phyloP scores from a whole-genome alignment of 306 rosid species.

The Oemleria cerasiformis region DNA sequence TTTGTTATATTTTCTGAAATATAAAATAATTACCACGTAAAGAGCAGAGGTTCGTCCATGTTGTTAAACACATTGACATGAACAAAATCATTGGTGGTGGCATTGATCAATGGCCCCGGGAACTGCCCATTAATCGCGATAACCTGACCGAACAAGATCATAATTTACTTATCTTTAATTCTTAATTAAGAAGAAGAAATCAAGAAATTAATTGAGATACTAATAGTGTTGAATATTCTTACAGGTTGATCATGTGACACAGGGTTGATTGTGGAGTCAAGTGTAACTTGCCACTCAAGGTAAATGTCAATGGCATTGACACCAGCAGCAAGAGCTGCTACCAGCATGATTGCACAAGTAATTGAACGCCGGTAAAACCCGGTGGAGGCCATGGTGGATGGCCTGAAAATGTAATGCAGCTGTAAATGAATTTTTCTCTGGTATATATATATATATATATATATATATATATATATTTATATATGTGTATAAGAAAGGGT shows the following conservation, averaged over 20 bases:
- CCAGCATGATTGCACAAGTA: constrained; percentile 9
- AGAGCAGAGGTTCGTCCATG: constrained; percentile 68
- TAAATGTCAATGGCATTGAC: constrained; percentile 40
- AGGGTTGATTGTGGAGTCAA: constrained; percentile 34
- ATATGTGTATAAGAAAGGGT: constrained; percentile 7
- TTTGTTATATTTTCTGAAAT: too few species aligned
- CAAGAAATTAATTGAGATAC: background rate
- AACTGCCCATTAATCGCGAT: constrained; percentile 74
- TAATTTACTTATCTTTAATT: too few species aligned
- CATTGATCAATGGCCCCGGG: constrained; percentile 80
- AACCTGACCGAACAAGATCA: constrained; percentile 36
- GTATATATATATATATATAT: too few species aligned
- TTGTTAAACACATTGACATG: constrained; percentile 61
- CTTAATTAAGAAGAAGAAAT: background rate
- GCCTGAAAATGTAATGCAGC: background rate
- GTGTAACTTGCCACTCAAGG: constrained; percentile 43
- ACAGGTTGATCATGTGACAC: constrained; percentile 45
- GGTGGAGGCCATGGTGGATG: constrained; percentile 25
- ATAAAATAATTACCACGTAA: constrained; percentile 52
- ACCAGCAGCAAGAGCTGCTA: constrained; percentile 22
- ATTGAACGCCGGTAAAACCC: constrained; percentile 5
- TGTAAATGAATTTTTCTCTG: background rate
- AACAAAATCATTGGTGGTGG: constrained; percentile 61
- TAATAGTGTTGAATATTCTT: background rate
- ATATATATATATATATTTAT: background rate